Conservation (phyloP, 2,329 filamentous ascomycete species). For the Alternaria sp. region DNA sequence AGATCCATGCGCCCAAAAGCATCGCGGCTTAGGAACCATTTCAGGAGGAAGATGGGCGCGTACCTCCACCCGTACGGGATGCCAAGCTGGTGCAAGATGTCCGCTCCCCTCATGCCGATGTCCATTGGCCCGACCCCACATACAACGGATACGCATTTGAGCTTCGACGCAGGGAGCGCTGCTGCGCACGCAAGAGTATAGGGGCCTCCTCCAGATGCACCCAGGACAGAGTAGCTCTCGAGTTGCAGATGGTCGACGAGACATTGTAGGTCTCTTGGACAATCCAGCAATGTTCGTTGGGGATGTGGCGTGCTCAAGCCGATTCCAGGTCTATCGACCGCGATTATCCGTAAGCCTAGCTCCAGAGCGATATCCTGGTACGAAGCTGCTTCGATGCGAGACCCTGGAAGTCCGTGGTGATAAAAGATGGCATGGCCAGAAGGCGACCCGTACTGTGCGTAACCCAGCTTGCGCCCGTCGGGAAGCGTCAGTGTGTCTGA, state of each 20-base stretch:
- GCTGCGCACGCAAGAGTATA: constrained; percentile 40
- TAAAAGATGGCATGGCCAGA: constrained; percentile 36
- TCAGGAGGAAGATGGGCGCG: constrained; percentile 18
- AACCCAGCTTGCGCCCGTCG: constrained; percentile 47
- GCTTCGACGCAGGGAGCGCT: constrained; percentile 22
- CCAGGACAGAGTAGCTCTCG: constrained; percentile 33
- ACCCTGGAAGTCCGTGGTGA: constrained; percentile 41
- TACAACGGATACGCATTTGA: constrained; percentile 34
- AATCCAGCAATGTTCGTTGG: constrained; percentile 27
- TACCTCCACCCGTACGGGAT: constrained; percentile 42
- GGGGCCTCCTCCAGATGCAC: constrained; percentile 43
- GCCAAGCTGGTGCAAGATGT: constrained; percentile 31
- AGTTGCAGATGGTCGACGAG: constrained; percentile 30
- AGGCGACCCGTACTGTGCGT: constrained; percentile 40
- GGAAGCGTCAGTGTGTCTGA: constrained; percentile 41
- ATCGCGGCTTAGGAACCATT: constrained; percentile 34
- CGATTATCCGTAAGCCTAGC: constrained; percentile 34
- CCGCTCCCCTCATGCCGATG: constrained; percentile 43
- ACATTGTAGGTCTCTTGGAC: constrained; percentile 30
- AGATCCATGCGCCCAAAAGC: constrained; percentile 39
- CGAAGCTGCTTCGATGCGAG: constrained; percentile 34
- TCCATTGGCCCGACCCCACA: constrained; percentile 46
- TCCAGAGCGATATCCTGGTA: constrained; percentile 30
- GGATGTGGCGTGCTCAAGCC: constrained; percentile 36
- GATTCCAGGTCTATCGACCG: constrained; percentile 35